A percentile compares a stretch with the other conserved stretches of the same genome.
Conservation (phyloP, 257 asterid species). For the Nicotiana obtusifolia region DNA sequence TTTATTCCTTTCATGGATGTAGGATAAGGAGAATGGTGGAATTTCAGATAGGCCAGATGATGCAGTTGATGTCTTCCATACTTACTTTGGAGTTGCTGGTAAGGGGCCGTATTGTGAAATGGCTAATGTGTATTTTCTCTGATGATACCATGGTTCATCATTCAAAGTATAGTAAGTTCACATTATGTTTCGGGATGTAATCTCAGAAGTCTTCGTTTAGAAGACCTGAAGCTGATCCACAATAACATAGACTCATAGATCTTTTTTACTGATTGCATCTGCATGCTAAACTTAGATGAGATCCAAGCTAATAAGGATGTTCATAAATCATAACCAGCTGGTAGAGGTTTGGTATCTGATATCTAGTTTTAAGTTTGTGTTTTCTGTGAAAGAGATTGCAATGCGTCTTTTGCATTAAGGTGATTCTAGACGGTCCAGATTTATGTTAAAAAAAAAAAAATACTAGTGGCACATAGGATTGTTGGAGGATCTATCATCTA, state of each 20-base stretch:
- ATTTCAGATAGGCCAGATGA: constrained; percentile 95
- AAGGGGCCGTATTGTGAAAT: constrained; percentile 4
- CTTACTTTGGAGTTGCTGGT: constrained; percentile 91
- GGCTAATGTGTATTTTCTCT: background rate
- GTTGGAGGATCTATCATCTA: background rate
- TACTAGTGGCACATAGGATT: background rate
- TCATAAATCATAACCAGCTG: background rate
- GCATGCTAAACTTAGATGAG: background rate
- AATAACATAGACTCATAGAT: too few relatives aligned
- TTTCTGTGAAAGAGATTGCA: background rate
- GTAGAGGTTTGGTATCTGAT: background rate
- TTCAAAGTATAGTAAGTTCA: background rate
- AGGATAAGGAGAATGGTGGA: constrained; percentile 94
- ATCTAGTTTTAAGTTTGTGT: background rate
- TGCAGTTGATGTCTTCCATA: constrained; percentile 87
- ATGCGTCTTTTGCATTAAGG: background rate
- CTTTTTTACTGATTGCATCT: background rate
- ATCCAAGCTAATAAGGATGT: background rate
- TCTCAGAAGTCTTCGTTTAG: background rate
- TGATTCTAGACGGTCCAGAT: background rate
- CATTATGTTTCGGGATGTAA: background rate
- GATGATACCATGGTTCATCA: background rate
- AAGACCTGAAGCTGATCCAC: background rate
- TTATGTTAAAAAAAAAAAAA: too few relatives aligned
- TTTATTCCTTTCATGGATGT: background rate